A percentile compares a stretch with the other conserved stretches of the same genome.
Evolutionary conservation across 192 early-diverging fungal species (phyloP).

Genomic region (Coemansia sp.): DNA sequence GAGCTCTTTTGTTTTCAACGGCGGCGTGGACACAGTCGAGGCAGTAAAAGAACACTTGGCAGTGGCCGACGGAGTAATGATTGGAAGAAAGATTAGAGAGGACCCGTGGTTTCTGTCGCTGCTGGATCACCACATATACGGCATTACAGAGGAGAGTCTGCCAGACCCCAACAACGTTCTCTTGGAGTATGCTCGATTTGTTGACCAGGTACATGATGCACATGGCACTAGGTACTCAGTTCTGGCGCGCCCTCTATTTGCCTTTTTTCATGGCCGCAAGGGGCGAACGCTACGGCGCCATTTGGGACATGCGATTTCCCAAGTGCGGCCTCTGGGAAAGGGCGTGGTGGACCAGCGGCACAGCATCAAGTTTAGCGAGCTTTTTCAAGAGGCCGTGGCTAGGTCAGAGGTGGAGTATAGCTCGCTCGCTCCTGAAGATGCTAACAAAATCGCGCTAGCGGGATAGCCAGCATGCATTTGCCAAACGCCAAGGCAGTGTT

Average conservation of each 20-base stretch:
- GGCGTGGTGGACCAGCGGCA: neutral
- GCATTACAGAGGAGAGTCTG: neutral
- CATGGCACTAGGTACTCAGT: constrained; percentile 33
- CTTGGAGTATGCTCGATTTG: constrained; percentile 21
- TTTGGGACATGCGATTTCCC: constrained; percentile 7
- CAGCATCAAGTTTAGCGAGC: constrained; percentile 11
- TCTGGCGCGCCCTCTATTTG: constrained; percentile 32
- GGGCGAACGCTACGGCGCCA: constrained; percentile 20
- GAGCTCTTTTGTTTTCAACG: constrained; percentile 60
- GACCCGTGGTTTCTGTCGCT: constrained; percentile 62
- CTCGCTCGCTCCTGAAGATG: neutral
- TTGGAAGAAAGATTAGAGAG: constrained; percentile 66
- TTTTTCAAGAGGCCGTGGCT: constrained; percentile 15
- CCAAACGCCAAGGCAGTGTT: no score
- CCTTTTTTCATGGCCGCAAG: constrained; percentile 32
- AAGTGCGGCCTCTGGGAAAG: neutral
- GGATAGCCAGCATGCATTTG: neutral
- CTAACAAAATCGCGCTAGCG: neutral
- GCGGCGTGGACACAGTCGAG: constrained; percentile 57
- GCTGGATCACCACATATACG: constrained; percentile 51
- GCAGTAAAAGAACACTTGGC: constrained; percentile 49
- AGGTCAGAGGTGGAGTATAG: constrained; percentile 6
- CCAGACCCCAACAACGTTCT: constrained; percentile 14
- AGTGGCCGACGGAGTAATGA: constrained; percentile 61
- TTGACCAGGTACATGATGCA: constrained; percentile 18